Percentiles rank a stretch among this genome's conserved stretches.
Evolutionary conservation across 2,329 filamentous ascomycete species (phyloP).

Genomic region (Curvularia sp.): DNA sequence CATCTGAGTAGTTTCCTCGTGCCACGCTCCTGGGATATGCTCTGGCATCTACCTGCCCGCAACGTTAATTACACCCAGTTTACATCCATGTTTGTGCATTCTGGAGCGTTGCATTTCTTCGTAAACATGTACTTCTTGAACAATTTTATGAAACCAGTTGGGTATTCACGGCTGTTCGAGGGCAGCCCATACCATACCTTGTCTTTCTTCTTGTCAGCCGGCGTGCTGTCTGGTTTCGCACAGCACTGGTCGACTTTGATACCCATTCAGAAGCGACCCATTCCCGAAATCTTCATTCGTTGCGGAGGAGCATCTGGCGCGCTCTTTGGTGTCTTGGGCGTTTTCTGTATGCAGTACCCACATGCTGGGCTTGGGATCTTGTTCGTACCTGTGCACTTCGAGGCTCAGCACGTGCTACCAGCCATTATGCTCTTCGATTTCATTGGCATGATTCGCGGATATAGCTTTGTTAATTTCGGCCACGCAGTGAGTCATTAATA

Average conservation of each 20-base stretch:
- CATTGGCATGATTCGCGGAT: constrained; percentile 41
- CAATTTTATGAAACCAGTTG: constrained; percentile 43
- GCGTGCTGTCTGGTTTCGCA: constrained; percentile 40
- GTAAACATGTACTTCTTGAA: constrained; percentile 35
- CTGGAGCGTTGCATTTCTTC: constrained; percentile 26
- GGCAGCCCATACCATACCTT: constrained; percentile 40
- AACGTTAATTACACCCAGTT: constrained; percentile 43
- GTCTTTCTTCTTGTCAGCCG: constrained; percentile 43
- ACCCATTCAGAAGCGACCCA: constrained; percentile 23
- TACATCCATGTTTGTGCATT: constrained; percentile 39
- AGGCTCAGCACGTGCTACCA: constrained; percentile 42
- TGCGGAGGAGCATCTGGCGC: constrained; percentile 48
- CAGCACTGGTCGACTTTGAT: constrained; percentile 43
- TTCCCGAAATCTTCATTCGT: constrained; percentile 36
- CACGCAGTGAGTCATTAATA: constrained; percentile 42
- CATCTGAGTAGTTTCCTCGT: constrained; percentile 37
- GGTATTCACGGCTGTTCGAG: constrained; percentile 41
- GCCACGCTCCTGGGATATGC: constrained; percentile 31
- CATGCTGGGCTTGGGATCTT: constrained; percentile 40
- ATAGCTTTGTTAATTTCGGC: constrained; percentile 40
- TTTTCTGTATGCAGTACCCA: constrained; percentile 46
- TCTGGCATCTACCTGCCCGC: constrained; percentile 44
- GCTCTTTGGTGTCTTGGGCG: constrained; percentile 40
- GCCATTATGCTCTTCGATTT: constrained; percentile 46
- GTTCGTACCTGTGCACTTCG: constrained; percentile 42